A percentile compares a stretch with the other conserved stretches of the same genome.
Evolutionary conservation across 2,329 filamentous ascomycete genomes (phyloP).

Genomic region (Scedosporium aurantiacum): DNA sequence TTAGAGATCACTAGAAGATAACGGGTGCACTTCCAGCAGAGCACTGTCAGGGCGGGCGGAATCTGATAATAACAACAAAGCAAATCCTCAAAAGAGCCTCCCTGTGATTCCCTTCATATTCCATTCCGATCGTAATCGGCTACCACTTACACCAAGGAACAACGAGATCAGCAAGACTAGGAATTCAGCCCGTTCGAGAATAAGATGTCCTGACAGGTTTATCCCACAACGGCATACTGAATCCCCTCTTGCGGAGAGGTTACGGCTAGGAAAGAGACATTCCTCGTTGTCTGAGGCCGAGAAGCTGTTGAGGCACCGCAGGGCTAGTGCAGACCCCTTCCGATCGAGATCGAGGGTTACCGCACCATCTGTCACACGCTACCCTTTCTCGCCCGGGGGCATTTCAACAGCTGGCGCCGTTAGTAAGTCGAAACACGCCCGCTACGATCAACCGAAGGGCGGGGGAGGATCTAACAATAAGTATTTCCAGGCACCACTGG

Average conservation of each 20-base stretch:
- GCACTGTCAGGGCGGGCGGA: neutral
- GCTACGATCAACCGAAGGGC: too few species aligned
- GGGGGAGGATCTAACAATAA: neutral
- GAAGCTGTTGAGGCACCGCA: slow-evolving; percentile 2
- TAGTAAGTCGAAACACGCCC: neutral
- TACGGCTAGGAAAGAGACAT: neutral
- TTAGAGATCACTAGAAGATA: neutral
- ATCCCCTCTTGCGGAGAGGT: slow-evolving; percentile 1
- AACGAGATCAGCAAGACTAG: neutral
- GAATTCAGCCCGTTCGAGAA: neutral
- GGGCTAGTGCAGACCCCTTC: slow-evolving; percentile 4
- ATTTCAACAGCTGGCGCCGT: neutral
- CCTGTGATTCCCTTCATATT: slow-evolving; percentile 2
- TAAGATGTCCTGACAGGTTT: slow-evolving; percentile 4
- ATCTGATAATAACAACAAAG: neutral
- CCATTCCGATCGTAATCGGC: neutral
- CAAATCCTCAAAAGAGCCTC: neutral
- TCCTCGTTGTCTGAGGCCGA: neutral
- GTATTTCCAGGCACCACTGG: neutral
- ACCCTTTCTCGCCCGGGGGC: neutral
- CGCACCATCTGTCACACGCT: neutral
- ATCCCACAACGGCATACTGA: slow-evolving; percentile 4
- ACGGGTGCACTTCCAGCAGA: neutral
- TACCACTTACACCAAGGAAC: neutral
- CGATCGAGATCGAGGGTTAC: neutral